Evolutionary conservation across 2,329 filamentous ascomycete genomes (phyloP).

Genomic region (Fusarium phyllophilum): DNA sequence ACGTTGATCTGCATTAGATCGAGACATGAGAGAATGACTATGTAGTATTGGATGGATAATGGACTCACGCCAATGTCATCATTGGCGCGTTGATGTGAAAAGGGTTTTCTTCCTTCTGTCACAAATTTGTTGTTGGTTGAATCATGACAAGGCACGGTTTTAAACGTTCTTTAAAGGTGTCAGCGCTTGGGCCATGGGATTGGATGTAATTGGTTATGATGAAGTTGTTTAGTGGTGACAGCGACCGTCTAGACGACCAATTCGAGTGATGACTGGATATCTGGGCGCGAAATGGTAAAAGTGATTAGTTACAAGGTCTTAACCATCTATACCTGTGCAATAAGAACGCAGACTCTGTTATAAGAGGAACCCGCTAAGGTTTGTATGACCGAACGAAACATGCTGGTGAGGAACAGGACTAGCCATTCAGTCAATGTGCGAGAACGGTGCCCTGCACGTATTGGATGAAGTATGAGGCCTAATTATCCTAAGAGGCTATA

Average conservation of each 20-base stretch:
- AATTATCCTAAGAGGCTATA: neutral
- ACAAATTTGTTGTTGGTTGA: constrained; percentile 16
- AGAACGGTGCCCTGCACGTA: neutral
- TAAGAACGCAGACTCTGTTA: neutral
- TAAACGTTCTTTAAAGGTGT: neutral
- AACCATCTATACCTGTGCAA: neutral
- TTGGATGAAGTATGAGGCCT: neutral
- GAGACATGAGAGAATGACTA: neutral
- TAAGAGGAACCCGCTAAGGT: neutral
- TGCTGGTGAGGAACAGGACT: neutral
- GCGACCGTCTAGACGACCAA: neutral
- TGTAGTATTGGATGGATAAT: neutral
- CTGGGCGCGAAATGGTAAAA: neutral
- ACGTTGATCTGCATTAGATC: constrained; percentile 16
- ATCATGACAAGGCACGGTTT: constrained; percentile 11
- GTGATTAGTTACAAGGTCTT: constrained; percentile 7
- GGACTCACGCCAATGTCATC: neutral
- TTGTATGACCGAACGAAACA: neutral
- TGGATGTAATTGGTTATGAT: constrained; percentile 15
- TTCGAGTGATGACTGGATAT: constrained; percentile 13
- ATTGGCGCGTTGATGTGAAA: neutral
- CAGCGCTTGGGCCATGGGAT: constrained; percentile 26
- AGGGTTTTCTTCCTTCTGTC: constrained; percentile 1
- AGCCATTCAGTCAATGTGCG: neutral
- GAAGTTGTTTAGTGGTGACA: constrained; percentile 11